Evolutionary conservation across 2,329 filamentous ascomycete genomes (phyloP).

Genomic region (Neodidymelliopsis sp.): DNA sequence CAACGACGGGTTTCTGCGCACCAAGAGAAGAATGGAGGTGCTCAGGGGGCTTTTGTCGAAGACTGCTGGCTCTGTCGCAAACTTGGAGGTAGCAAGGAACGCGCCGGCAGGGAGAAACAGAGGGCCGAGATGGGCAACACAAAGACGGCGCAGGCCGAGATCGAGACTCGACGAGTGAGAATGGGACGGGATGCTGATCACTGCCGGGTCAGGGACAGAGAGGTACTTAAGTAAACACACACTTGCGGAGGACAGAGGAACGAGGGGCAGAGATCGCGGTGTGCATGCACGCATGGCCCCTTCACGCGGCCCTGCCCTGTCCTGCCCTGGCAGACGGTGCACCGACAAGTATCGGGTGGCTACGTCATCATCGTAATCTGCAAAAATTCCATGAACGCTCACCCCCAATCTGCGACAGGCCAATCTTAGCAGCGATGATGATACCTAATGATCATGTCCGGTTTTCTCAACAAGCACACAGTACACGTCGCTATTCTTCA

Average conservation of each 20-base stretch:
- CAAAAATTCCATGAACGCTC: conserved; percentile 16
- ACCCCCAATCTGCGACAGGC: conserved; percentile 14
- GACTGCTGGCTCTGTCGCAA: conserved; percentile 7
- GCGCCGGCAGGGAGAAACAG: conserved; percentile 29
- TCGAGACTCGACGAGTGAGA: conserved; percentile 28
- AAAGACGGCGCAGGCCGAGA: conserved; percentile 21
- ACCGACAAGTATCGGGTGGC: conserved; percentile 11
- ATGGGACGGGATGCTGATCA: conserved; percentile 34
- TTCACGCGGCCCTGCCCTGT: conserved; percentile 3
- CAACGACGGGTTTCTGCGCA: conserved; percentile 16
- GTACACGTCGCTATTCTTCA: no score
- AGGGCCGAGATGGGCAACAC: conserved; percentile 27
- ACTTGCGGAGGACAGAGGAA: conserved; percentile 21
- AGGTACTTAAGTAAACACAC: conserved; percentile 19
- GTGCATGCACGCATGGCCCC: conserved; percentile 12
- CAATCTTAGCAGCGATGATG: conserved; percentile 12
- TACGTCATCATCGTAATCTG: conserved; percentile 19
- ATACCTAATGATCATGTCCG: no score
- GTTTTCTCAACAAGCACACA: no score
- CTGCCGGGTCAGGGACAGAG: conserved; percentile 32
- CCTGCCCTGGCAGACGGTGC: conserved; percentile 15
- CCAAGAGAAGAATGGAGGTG: not conserved
- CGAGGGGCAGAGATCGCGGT: conserved; percentile 20
- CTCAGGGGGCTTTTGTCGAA: conserved; percentile 5
- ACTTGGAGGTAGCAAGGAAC: conserved; percentile 19